Evolutionary conservation across 108 stramenopile species (phyloP), one percentile per base, ranked within the genome.

Genomic region (Nannochloropsis gaditana): DNA sequence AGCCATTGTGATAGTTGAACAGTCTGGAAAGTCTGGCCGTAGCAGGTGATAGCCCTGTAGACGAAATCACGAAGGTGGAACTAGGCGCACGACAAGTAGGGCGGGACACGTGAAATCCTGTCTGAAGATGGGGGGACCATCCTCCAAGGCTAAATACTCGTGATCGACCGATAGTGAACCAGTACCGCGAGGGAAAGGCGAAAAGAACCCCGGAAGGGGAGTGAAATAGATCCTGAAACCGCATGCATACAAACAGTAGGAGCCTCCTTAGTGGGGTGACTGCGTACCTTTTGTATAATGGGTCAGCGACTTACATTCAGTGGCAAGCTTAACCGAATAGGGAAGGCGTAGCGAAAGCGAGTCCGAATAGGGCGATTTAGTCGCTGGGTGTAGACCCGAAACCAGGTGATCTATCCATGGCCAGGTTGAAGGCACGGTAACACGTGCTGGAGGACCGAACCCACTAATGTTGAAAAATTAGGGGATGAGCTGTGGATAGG

Each of bases 201-300:
- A 85, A 90, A 90, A 87, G 79, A 79, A 87, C 83, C 86, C 83
- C 83, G 42, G 83, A 44, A 83, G 83, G 47, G 82, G 86, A 80
- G 82, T 83, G 83, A 86, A 86, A 82, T 82, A 86, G 86, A 86
- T 44, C 86, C 83, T 86, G 82, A 86, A 86, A 86, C 83, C 83
- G 44, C 31, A 44, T 89, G 41, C 89, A 82, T 84, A 82, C 82
- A 73, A 89, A 50, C 87, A 83, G 89, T 87, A 83, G 84, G 82
- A 86, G 88, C 85, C 43, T 8, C 43, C 44, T 44, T 86, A 83
- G 9, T 85, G 15, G 9, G 82, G 85, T 89, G 80, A 89, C 85
- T 59, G 89, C 89, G 89, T 89, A 85, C 89, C 86, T 89, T 89
- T 89, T 89, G 88, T 85, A 89, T 89, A 84, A 89, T 85, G 88